These are phyloP conservation scores for Leccinum pachyderme DNA, from an alignment of 1,284 basidiomycete species.

Conservation along the genomic window DNA sequence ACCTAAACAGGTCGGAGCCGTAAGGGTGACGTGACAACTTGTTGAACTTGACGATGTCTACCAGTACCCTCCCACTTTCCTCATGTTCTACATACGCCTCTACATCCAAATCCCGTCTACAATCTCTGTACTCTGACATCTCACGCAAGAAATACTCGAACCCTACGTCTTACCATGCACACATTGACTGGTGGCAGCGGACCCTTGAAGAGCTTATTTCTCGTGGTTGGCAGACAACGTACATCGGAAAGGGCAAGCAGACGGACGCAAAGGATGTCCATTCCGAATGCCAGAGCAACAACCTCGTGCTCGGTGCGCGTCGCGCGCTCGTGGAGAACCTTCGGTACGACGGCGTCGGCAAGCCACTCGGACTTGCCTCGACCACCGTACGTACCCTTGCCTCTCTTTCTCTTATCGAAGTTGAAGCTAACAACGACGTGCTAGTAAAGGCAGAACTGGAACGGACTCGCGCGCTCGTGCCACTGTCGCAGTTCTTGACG, in stretches of 20 bases:
- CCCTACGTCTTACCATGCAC: constrained; percentile 77
- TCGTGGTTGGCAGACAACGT: constrained; percentile 53
- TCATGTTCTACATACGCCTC: constrained; percentile 50
- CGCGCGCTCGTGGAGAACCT: constrained; percentile 59
- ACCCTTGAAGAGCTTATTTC: constrained; percentile 64
- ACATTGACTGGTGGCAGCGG: constrained; percentile 84
- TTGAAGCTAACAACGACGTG: constrained; percentile 25
- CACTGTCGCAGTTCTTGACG: constrained; percentile 57
- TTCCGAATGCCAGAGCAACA: constrained; percentile 36
- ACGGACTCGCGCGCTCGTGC: constrained; percentile 45
- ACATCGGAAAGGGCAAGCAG: constrained; percentile 26
- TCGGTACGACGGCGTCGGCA: constrained; percentile 67
- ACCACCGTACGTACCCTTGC: constrained; percentile 58
- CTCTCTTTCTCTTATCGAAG: neutral
- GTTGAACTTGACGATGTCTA: constrained; percentile 20
- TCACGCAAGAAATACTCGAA: constrained; percentile 83
- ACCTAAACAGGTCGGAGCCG: neutral
- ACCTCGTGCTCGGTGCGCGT: constrained; percentile 66
- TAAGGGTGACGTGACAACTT: neutral
- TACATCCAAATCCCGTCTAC: constrained; percentile 61
- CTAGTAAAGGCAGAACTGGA: constrained; percentile 66
- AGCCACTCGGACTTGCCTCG: constrained; percentile 78
- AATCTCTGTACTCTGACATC: constrained; percentile 87
- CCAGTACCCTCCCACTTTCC: constrained; percentile 22
- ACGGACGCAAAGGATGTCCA: constrained; percentile 5